A percentile compares a stretch with the other conserved stretches of the same genome.
These are phyloP conservation scores for Podila horticola DNA, from an alignment of 192 early-diverging fungal species.

Conservation along the genomic window DNA sequence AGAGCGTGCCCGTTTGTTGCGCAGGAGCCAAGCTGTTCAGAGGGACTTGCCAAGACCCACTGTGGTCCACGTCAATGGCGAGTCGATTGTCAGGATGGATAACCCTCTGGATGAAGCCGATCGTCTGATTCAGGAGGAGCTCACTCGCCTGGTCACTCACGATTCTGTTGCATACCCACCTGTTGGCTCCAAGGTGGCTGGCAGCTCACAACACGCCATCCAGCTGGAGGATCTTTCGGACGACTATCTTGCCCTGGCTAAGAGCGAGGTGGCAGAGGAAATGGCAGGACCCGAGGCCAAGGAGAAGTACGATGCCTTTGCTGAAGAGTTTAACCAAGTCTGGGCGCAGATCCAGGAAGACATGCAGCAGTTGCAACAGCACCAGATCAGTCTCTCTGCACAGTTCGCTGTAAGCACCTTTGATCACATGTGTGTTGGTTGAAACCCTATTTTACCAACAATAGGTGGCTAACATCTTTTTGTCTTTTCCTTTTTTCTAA, in stretches of 20 bases:
- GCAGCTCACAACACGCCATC: conserved; percentile 30
- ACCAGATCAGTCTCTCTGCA: conserved; percentile 16
- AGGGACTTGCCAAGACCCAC: conserved; percentile 80
- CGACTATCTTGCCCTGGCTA: conserved; percentile 66
- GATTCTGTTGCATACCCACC: conserved; percentile 81
- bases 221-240: conserved; percentile 65
- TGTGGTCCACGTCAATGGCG: conserved; percentile 21
- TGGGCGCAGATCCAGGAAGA: conserved; percentile 40
- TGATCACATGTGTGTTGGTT: not conserved
- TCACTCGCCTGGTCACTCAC: conserved; percentile 71
- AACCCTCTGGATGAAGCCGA: conserved; percentile 55
- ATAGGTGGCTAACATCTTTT: conserved; percentile 4
- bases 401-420: conserved; percentile 32
- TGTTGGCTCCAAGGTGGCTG: conserved; percentile 64
- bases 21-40: conserved; percentile 82
- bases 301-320: conserved; percentile 31
- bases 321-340: conserved; percentile 33
- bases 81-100: conserved; percentile 20
- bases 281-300: conserved; percentile 51
- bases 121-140: conserved; percentile 75
- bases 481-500: conserved; percentile 12
- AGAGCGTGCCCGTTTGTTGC: conserved; percentile 61
- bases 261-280: conserved; percentile 47
- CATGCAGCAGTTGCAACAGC: not conserved
- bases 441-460: not conserved